Evolutionary conservation across 2,329 filamentous ascomycete genomes (phyloP), one percentile per base, ranked within the genome.

Genomic region (Berkeleyomyces basicola): DNA sequence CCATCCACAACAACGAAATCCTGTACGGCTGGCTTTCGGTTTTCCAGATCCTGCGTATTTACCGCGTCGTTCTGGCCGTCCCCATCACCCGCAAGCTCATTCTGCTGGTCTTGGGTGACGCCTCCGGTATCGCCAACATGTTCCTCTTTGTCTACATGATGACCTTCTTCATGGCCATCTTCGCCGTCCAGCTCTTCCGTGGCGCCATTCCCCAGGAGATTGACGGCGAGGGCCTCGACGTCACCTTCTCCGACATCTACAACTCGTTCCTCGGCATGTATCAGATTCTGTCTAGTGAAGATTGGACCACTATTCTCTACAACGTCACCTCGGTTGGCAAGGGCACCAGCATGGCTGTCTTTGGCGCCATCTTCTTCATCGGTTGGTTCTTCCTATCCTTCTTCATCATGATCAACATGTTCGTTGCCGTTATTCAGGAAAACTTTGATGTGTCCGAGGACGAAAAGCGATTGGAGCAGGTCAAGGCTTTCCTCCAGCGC

Each of bases 361-460:
- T 97, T 63, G 90, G 88, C 7, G 90, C 92, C 7, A 79, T 88
- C 1, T 96, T 99, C 68, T 80, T 96, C 68, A 89, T 96, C 66
- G 81, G 91, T 67, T 99, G 93, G 93, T 97, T 96, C 73, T 93
- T 96, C 63, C 80, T 99, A 51, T 82, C 90, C 4, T 96, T 95
- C 72, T 92, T 97, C 71, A 95, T 99, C 74, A 82, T 97, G 66
- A 76, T 99, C 76, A 99, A 97, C 71, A 99, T 99, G 93, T 99
- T 99, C 78, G 97, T 99, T 88, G 93, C 93, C 78, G 93, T 99
- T 75, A 99, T 99, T 67, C 93, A 99, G 73, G 93, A 99, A 71
- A 99, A 96, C 70, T 99, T 99, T 71, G 93, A 99, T 74, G 90
- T 99, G 36, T 95, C 91, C 3, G 93, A 99, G 72, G 95, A 99